phyloP scores from a whole-genome alignment of 306 rosid genomes.

The Castanospermum australe region DNA sequence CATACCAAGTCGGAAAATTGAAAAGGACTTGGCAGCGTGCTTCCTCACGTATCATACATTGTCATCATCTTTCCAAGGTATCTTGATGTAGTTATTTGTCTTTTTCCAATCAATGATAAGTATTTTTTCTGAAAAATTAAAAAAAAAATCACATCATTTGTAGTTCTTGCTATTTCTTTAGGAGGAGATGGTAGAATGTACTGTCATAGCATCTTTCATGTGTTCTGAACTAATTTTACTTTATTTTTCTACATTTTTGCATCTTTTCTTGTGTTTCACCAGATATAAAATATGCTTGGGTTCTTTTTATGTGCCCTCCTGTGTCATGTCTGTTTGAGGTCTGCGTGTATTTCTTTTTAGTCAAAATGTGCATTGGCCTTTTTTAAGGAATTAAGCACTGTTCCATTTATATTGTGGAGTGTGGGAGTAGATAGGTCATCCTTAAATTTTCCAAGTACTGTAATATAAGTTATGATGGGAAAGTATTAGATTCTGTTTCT shows the following conservation, averaged over 20 bases:
- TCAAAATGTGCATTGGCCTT: not conserved
- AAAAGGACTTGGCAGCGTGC: constrained; percentile 54
- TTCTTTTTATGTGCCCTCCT: not conserved
- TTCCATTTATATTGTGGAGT: not conserved
- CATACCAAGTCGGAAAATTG: constrained; percentile 48
- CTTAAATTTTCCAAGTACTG: not conserved
- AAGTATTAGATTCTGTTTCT: not conserved
- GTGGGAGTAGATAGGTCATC: not conserved
- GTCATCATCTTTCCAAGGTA: constrained; percentile 84
- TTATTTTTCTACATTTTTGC: not conserved
- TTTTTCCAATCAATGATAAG: not conserved
- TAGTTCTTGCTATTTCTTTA: constrained; percentile 1
- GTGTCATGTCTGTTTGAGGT: not conserved
- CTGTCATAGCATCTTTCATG: not conserved
- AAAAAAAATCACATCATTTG: not conserved
- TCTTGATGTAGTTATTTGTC: not conserved
- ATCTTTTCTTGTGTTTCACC: not conserved
- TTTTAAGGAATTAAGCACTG: not conserved
- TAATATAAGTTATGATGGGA: not conserved
- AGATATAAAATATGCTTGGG: not conserved
- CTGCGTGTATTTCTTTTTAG: not conserved
- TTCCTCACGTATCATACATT: constrained; percentile 80
- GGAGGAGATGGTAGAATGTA: not conserved
- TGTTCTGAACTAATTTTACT: not conserved
- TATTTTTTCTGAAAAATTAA: not conserved